Conservation (phyloP, 257 asterid species). For the Scutellaria baicalensis region DNA sequence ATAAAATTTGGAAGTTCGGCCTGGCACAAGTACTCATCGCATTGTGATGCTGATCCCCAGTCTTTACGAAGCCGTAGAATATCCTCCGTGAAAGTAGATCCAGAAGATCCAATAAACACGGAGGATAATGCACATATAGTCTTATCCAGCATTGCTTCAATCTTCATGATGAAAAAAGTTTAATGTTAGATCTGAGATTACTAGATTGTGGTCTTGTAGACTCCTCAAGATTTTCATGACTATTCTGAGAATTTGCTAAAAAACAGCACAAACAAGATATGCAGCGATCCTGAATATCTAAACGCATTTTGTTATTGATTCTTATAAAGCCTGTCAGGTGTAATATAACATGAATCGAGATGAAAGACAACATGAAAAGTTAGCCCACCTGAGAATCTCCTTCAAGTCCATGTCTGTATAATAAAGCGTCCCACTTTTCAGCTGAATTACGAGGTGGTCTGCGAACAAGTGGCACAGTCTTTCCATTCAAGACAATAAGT, state of each 20-base stretch:
- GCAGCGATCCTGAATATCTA: too few species aligned
- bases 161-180: constrained; percentile 37
- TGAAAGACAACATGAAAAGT: not conserved
- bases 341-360: not conserved
- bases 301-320: not conserved
- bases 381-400: constrained; percentile 75
- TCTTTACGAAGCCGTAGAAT: constrained; percentile 82
- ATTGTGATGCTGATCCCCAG: constrained; percentile 85
- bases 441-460: constrained; percentile 84
- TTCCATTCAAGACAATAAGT: constrained; percentile 60
- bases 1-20: constrained; percentile 75
- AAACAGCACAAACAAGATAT: not conserved
- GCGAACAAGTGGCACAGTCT: constrained; percentile 76
- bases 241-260: not conserved
- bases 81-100: constrained; percentile 97
- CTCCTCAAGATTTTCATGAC: not conserved
- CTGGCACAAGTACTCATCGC: constrained; percentile 86
- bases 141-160: constrained; percentile 98
- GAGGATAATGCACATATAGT: constrained; percentile 85
- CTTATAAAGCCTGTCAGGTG: not conserved
- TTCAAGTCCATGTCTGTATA: constrained; percentile 81
- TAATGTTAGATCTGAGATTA: not conserved
- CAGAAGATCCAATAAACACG: constrained; percentile 81
- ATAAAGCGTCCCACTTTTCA: constrained; percentile 97
- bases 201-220: not conserved